These are phyloP conservation scores for Neoscytalidium dimidiatum DNA, from an alignment of 2,329 filamentous ascomycete species.

Conservation along the genomic window DNA sequence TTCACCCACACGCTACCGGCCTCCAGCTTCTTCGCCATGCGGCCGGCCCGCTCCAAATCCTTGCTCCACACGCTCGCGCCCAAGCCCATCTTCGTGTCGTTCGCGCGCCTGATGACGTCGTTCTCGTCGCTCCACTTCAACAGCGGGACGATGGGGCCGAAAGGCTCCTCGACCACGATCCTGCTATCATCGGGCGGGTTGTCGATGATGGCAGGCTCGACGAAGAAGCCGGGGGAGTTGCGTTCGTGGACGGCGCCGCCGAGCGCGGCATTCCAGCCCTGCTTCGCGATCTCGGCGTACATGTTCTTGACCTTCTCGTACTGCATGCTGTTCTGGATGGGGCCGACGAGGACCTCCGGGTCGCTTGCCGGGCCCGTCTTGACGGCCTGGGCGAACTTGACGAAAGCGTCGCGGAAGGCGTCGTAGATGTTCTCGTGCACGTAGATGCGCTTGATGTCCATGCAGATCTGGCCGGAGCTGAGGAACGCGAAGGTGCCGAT, in stretches of 20 bases:
- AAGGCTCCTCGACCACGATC: constrained; percentile 62
- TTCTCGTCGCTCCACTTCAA: constrained; percentile 61
- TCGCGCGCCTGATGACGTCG: constrained; percentile 50
- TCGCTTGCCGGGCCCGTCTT: constrained; percentile 41
- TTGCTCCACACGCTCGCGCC: constrained; percentile 57
- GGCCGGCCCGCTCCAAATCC: constrained; percentile 48
- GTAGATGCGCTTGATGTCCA: constrained; percentile 55
- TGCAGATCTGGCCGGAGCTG: constrained; percentile 56
- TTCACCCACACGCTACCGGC: constrained; percentile 58
- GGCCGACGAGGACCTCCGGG: constrained; percentile 55
- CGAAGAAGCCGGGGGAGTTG: constrained; percentile 53
- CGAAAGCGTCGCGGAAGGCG: constrained; percentile 52
- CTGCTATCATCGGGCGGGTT: constrained; percentile 58
- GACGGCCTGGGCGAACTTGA: constrained; percentile 47
- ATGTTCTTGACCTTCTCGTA: constrained; percentile 61
- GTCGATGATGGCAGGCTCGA: constrained; percentile 61
- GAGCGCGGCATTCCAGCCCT: constrained; percentile 54
- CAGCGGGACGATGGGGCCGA: constrained; percentile 64
- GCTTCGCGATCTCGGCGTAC: constrained; percentile 56
- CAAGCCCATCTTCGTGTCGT: constrained; percentile 53
- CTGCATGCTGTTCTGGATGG: constrained; percentile 66
- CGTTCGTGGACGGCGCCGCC: constrained; percentile 46
- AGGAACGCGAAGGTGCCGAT: constrained; percentile 55
- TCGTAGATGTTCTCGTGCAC: constrained; percentile 63
- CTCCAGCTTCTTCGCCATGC: constrained; percentile 47